Conservation (phyloP, 805 yeast genomes). For the Osmozyma mogii region DNA sequence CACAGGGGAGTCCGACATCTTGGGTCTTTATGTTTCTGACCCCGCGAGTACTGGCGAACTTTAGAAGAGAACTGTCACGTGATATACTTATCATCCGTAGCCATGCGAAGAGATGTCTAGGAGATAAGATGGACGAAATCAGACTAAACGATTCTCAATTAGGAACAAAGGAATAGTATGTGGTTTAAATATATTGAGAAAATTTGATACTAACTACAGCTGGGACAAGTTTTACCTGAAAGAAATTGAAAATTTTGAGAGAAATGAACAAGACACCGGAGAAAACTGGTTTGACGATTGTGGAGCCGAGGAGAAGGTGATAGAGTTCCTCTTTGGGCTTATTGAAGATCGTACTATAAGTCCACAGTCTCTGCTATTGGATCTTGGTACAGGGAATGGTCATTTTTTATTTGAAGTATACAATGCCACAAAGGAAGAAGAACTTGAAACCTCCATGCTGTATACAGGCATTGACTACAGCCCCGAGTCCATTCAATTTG, state of each 20-base stretch:
- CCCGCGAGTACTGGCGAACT: too few relatives aligned
- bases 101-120: too few relatives aligned
- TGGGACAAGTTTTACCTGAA: slow-evolving; percentile 84
- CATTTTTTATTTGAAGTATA: slow-evolving; percentile 66
- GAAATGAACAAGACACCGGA: slow-evolving; percentile 80
- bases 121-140: slow-evolving; percentile 21
- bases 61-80: too few relatives aligned
- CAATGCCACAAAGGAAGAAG: slow-evolving; percentile 50
- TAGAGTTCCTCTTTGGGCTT: slow-evolving; percentile 52
- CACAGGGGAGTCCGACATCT: too few relatives aligned
- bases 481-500: slow-evolving; percentile 69
- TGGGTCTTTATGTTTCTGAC: too few relatives aligned
- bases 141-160: slow-evolving; percentile 67
- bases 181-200: slow-evolving; percentile 4
- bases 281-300: slow-evolving; percentile 96
- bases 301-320: slow-evolving; percentile 83
- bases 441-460: slow-evolving; percentile 7
- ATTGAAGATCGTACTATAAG: slow-evolving; percentile 9
- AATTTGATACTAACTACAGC: slow-evolving; percentile 24
- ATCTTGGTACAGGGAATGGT: slow-evolving; percentile 96
- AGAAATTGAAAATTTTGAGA: slow-evolving; percentile 64
- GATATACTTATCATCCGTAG: too few relatives aligned
- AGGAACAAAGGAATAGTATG: slow-evolving; percentile 77
- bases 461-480: slow-evolving; percentile 79
- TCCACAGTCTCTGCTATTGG: slow-evolving; percentile 42